Evolutionary conservation across 768 basidiomycete species (phyloP).

Genomic region (Dendrothele bispora): DNA sequence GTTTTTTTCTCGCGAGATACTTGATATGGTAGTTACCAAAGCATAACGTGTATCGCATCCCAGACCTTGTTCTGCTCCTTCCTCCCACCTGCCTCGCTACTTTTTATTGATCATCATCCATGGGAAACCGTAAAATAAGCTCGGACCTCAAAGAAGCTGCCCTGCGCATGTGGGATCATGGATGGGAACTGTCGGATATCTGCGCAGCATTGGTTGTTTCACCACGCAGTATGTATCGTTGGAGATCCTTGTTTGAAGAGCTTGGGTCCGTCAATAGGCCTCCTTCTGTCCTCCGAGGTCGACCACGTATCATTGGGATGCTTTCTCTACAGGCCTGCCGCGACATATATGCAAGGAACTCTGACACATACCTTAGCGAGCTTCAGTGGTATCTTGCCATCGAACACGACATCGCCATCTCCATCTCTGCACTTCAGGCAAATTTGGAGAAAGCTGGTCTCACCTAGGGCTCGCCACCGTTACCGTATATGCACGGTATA

Average conservation of each 20-base stretch:
- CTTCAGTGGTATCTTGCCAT: constrained; percentile 13
- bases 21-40: no score
- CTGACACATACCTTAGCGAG: constrained; percentile 16
- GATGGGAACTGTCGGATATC: constrained; percentile 20
- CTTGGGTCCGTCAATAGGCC: constrained; percentile 12
- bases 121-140: constrained; percentile 23
- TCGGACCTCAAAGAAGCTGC: constrained; percentile 25
- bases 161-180: constrained; percentile 20
- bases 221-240: constrained; percentile 21
- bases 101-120: no score
- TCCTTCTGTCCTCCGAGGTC: no score
- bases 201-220: constrained; percentile 22
- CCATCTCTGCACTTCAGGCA: constrained; percentile 10
- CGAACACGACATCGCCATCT: constrained; percentile 13
- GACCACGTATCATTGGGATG: no score
- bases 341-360: no score
- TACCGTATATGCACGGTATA: no score
- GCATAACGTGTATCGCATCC: no score
- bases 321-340: no score
- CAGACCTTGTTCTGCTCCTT: no score
- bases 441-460: constrained; percentile 14
- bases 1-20: no score
- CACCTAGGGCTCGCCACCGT: no score
- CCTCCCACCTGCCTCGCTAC: no score
- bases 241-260: constrained; percentile 20